A percentile compares a stretch with the other conserved stretches of the same genome.
phyloP scores from a whole-genome alignment of 345 rosid species.

The Conringia planisiliqua region DNA sequence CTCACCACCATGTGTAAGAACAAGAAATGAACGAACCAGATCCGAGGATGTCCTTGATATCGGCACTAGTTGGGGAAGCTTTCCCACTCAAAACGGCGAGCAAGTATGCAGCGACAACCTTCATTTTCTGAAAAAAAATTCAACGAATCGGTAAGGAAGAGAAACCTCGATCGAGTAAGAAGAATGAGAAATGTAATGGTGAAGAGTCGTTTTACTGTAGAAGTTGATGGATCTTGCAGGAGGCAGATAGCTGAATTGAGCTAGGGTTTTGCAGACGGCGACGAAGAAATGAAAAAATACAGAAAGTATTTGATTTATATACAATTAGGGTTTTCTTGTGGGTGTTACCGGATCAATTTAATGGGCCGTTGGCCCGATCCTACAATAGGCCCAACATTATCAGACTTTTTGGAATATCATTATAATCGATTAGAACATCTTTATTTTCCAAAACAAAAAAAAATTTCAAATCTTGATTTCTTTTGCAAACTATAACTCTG shows the following conservation, averaged over 20 bases:
- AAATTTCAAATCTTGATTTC: too few species aligned
- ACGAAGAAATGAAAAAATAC: background rate
- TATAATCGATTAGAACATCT: too few species aligned
- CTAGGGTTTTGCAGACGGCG: conserved; percentile 4
- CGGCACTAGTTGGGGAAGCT: conserved; percentile 44
- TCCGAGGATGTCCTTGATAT: conserved; percentile 60
- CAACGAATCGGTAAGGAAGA: background rate
- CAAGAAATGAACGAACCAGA: conserved; percentile 48
- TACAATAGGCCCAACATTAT: background rate
- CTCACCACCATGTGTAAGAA: too few species aligned
- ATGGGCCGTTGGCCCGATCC: background rate
- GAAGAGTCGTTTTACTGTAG: background rate
- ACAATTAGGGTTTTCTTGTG: conserved; percentile 14
- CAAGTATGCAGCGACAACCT: conserved; percentile 72
- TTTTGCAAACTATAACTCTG: too few species aligned
- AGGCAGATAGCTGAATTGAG: background rate
- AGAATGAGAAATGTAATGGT: background rate
- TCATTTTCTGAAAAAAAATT: conserved; percentile 41
- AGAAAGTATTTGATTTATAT: background rate
- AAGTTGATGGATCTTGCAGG: conserved; percentile 12
- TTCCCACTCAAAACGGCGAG: conserved; percentile 77
- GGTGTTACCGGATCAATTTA: background rate
- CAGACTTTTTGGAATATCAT: too few species aligned
- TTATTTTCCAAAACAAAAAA: too few species aligned
- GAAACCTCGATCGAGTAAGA: background rate